phyloP scores from a whole-genome alignment of 164 flowering plant genomes.

The Kingdonia uniflora region DNA sequence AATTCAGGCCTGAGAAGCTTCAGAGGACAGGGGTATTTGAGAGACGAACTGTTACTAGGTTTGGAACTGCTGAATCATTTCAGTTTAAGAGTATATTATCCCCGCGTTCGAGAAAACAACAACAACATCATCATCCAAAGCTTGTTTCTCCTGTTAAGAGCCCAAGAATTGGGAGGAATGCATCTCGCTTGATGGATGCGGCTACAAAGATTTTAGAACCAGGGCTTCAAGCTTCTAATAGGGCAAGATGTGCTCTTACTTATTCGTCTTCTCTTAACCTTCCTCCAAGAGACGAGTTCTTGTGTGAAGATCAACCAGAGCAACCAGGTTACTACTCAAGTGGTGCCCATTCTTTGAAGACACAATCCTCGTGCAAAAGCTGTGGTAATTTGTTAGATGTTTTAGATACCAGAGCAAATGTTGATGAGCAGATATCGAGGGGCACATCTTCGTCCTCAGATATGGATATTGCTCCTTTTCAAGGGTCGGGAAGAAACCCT shows the following conservation, averaged over 20 bases:
- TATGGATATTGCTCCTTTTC: constrained; percentile 19
- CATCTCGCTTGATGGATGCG: constrained; percentile 66
- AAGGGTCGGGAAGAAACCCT: constrained; percentile 12
- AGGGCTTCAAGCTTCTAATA: constrained; percentile 56
- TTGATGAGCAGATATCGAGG: constrained; percentile 16
- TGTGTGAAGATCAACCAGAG: constrained; percentile 15
- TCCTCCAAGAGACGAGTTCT: constrained; percentile 14
- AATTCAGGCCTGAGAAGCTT: constrained; percentile 76
- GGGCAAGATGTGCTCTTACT: constrained; percentile 47
- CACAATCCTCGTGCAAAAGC: constrained; percentile 39
- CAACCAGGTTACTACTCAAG: constrained; percentile 13
- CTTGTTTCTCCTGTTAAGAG: constrained; percentile 62
- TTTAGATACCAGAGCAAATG: constrained; percentile 11
- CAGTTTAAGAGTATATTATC: constrained; percentile 45
- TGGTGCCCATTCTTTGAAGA: constrained; percentile 17
- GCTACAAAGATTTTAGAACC: constrained; percentile 85
- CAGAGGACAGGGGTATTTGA: constrained; percentile 62
- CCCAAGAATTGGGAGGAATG: constrained; percentile 42
- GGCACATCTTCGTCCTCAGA: constrained; percentile 17
- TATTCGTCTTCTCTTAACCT: constrained; percentile 25
- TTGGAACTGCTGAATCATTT: constrained; percentile 69
- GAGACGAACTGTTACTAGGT: constrained; percentile 37
- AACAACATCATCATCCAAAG: constrained; percentile 38
- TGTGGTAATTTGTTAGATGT: constrained; percentile 44
- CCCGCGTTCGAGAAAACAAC: constrained; percentile 43